Evolutionary conservation across 78 protist species (phyloP), one percentile per base, ranked within the genome.

Genomic region (Dictyostelium capitatum): DNA sequence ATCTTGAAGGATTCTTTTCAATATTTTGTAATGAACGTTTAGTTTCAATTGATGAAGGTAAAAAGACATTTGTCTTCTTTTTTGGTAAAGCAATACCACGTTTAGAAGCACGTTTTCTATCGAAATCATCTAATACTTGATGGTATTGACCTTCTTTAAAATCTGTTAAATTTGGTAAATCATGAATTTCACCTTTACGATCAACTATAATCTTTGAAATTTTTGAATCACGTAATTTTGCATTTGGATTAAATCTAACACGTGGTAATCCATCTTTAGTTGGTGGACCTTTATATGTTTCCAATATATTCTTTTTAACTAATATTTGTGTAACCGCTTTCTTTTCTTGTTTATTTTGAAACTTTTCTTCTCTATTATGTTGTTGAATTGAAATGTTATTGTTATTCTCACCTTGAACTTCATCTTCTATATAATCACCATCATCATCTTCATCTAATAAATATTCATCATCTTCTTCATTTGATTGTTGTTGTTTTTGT

Each of bases 241-340:
- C 93, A 65, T 87, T 87, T n/a, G 93, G 93, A 78, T 87, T 87
- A 30, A 87, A 74, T 65, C 23, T 74, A 6, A 87, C 93, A 47
- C 93, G 50, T 30, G 93, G 93, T 14, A 87, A 17, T 11, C 93
- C 93, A n/a, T 87, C 74, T 77, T 30, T 74, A 1, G 83, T 51
- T 19, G 12, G 20, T 23, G 93, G 93, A 8, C 85, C 83, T 47
- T 64, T 62, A 32, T 30, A 28, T 1, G 72, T 14, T 46, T 87
- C 93, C 53, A 87, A 20, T 5, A 87, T 77, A 4, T 73, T 87
- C 37, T 65, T 74, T 67, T 87, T 74, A 15, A 87, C 10, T 7
- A 87, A 30, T 12, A 87, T 30, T 8, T 87, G 78, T 1, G 75
- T 51, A 11, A 87, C 93, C 20, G 83, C 73, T n/a, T 15, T 74